Base-by-base conservation (phyloP, 208 protist species). In the Acanthamoeba lugdunensis region DNA sequence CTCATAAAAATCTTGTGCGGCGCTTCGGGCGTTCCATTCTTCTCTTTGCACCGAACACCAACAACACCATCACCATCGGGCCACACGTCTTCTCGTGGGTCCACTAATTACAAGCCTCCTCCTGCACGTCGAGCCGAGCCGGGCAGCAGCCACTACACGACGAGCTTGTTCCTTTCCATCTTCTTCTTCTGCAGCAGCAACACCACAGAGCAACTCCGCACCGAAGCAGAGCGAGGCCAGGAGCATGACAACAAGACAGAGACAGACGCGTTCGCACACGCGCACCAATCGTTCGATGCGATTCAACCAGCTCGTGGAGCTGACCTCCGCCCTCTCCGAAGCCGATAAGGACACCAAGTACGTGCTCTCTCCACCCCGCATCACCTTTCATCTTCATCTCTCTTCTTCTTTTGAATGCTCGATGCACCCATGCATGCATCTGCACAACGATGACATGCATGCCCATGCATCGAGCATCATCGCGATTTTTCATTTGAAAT, bases 331-430 rank as follows among this genome's bases (percentile, higher is more conserved):
- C 52, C 79, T 87, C 79, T 87, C 79, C 25, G 79, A 87, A 28
- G 73, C 73, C 37, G 79, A 87, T 33, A 87, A 65, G 79, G 79
- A 87, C 50, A 87, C 79, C 79, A 87, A 87, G 79, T 81, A 81
- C 73, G 73, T 81, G 69, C 69, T 4, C 18, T 14, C 65, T 73
- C 4, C 30, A 21, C 65, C 30, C 6, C 61, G 54, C 54, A 73
- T 4, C 65, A 16, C 41, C 65, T 28, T 50, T 73, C 28, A 30
- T n/a, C 41, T n/a, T 81, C 73, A 37, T 41, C 41, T 7, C 14
- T 28, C 4, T 28, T 81, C 13, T 37, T 52, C 4, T 52, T 4
- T 79, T 5, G 9, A 6, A 0, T 50, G 73, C 28, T 52, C 16
- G 37, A 33, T 77, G 61, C 61, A 69, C 25, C 61, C 37, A 41